These are phyloP conservation scores for Globisporangium alternatum DNA, from an alignment of 352 stramenopile genomes.

Conservation along the genomic window DNA sequence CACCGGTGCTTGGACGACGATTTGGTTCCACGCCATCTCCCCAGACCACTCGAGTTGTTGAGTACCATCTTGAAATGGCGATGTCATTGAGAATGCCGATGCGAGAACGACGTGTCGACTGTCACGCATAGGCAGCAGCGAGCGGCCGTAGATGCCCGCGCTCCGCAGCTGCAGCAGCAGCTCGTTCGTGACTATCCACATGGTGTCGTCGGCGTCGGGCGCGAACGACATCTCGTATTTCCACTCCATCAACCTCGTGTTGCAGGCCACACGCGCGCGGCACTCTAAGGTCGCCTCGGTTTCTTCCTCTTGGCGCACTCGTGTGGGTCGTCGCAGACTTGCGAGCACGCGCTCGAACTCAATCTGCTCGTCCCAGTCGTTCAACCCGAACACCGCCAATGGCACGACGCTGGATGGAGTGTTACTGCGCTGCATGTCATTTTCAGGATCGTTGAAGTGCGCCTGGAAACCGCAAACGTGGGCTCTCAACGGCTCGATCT, in stretches of 20 bases:
- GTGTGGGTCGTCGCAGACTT: slow-evolving; percentile 24
- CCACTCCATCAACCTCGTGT: slow-evolving; percentile 26
- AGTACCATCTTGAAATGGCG: slow-evolving; percentile 11
- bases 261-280: slow-evolving; percentile 21
- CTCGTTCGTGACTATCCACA: slow-evolving; percentile 45
- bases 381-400: slow-evolving; percentile 47
- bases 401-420: slow-evolving; percentile 17
- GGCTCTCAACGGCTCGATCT: not conserved
- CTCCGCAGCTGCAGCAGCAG: slow-evolving; percentile 47
- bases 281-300: slow-evolving; percentile 22
- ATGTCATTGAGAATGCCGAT: slow-evolving; percentile 16
- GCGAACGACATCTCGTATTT: slow-evolving; percentile 33
- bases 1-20: slow-evolving; percentile 15
- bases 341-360: slow-evolving; percentile 42
- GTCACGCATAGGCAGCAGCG: slow-evolving; percentile 22
- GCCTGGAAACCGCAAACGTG: slow-evolving; percentile 3
- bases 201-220: slow-evolving; percentile 26
- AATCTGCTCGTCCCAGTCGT: slow-evolving; percentile 46
- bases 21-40: slow-evolving; percentile 6
- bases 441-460: not conserved
- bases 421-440: not conserved
- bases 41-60: slow-evolving; percentile 17
- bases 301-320: not conserved
- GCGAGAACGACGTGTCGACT: slow-evolving; percentile 16
- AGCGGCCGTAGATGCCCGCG: slow-evolving; percentile 27